Conservation (phyloP, 2,329 filamentous ascomycete species). For the Neonectria hederae region DNA sequence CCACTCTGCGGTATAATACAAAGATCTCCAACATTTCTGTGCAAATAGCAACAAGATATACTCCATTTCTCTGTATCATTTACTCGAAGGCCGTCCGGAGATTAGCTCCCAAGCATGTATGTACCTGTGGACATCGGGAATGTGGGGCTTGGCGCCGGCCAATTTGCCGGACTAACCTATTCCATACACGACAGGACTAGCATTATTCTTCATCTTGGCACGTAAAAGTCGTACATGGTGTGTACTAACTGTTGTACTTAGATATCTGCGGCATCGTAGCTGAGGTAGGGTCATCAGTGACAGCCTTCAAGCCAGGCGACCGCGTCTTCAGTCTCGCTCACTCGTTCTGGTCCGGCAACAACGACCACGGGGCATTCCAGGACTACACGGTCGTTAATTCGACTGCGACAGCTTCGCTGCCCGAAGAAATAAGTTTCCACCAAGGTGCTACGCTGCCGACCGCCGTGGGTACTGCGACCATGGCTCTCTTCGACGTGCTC, state of each 20-base stretch:
- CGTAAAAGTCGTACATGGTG: no score
- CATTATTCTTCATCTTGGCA: no score
- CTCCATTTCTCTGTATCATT: not conserved
- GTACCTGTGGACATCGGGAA: not conserved
- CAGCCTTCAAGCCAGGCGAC: not conserved
- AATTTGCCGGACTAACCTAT: conserved; percentile 1
- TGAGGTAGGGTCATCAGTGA: not conserved
- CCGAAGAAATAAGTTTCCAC: not conserved
- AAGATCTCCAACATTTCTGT: no score
- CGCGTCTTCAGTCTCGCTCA: conserved; percentile 2
- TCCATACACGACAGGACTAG: no score
- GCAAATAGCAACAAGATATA: not conserved
- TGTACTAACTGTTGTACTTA: not conserved
- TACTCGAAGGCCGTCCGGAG: not conserved
- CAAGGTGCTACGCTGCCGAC: conserved; percentile 2
- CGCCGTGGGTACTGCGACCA: not conserved
- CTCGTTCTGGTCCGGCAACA: conserved; percentile 7
- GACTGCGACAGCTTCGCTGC: not conserved
- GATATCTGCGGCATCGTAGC: conserved; percentile 2
- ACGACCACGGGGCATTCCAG: conserved; percentile 6
- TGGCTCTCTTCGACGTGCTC: conserved; percentile 11
- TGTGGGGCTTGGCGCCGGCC: not conserved
- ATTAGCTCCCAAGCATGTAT: not conserved
- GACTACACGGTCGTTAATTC: not conserved
- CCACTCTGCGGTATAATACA: not conserved